Evolutionary conservation across 352 stramenopile species (phyloP), one percentile per base, ranked within the genome.

Genomic region (Elongisporangium anandrum): DNA sequence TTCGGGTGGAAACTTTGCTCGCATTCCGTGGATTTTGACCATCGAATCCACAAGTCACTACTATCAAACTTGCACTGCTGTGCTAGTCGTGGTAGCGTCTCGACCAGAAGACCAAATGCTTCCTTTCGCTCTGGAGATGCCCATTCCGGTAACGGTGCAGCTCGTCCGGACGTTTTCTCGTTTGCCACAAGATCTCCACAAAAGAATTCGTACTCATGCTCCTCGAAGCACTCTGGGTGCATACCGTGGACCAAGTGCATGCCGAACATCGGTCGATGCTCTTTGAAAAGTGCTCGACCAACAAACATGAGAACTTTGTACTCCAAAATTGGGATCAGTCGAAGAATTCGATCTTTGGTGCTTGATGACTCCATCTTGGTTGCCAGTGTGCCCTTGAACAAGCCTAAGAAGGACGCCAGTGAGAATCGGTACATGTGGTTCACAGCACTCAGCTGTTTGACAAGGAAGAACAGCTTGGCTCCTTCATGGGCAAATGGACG

Each of bases 401-500:
- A 66, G 13, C 60, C 63, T 7, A 98, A 63, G 58, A 98, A 98
- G 17, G 75, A 90, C 12, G 75, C 82, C 3, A 98, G 76, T 21
- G 91, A 98, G 65, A 98, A 98, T 7, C 96, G 92, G 60, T 98
- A 98, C 94, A 98, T 98, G 71, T 96, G 91, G 72, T 97, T 97
- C 7, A 97, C 74, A 16, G 76, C 75, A 47, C 87, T 85, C 21
- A 98, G 74, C 49, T 93, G 76, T 51, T 95, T 94, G 50, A 98
- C 80, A 20, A 97, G 71, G 81, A 99, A 98, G 73, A 97, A 98
- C 21, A 99, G 69, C 55, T 88, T 90, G 2, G 85, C 85, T 8
- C 92, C 93, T 72, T 95, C 85, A 21, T 81, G 73, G 0, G 95
- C 92, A 58, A 98, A 97, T 4, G 81, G 77, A 0, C 80, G 72